Evolutionary conservation across 371 early-diverging fungal species (phyloP).

Genomic region (Mucor lusitanicus): DNA sequence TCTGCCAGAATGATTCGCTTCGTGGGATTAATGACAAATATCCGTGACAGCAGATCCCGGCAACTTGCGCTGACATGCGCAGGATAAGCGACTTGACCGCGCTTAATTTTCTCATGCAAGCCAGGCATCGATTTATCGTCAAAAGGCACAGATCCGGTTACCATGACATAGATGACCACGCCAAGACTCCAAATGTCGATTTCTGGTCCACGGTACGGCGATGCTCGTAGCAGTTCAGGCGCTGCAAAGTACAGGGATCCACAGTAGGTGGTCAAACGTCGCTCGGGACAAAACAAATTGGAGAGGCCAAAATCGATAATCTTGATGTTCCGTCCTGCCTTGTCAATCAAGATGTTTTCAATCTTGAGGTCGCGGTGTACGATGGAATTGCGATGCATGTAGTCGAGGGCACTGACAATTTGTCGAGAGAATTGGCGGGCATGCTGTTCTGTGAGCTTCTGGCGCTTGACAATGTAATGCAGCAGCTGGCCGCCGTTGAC

Average conservation of each 20-base stretch:
- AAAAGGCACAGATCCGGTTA: slow-evolving; percentile 95
- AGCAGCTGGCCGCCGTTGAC: slow-evolving; percentile 87
- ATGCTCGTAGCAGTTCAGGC: slow-evolving; percentile 89
- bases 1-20: slow-evolving; percentile 75
- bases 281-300: slow-evolving; percentile 83
- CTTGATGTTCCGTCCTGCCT: slow-evolving; percentile 81
- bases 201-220: slow-evolving; percentile 91
- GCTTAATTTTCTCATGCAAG: slow-evolving; percentile 90
- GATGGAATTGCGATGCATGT: slow-evolving; percentile 94
- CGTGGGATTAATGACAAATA: slow-evolving; percentile 71
- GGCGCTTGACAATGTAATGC: slow-evolving; percentile 86
- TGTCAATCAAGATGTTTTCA: slow-evolving; percentile 93
- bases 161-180: slow-evolving; percentile 92
- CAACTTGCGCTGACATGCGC: slow-evolving; percentile 82
- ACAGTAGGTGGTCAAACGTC: slow-evolving; percentile 86
- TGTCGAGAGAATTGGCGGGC: slow-evolving; percentile 92
- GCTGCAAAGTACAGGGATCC: slow-evolving; percentile 98
- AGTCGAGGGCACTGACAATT: slow-evolving; percentile 89
- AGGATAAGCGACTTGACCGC: slow-evolving; percentile 76
- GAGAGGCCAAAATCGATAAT: slow-evolving; percentile 96
- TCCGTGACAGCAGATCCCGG: slow-evolving; percentile 70
- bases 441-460: slow-evolving; percentile 82
- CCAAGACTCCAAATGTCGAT: slow-evolving; percentile 97
- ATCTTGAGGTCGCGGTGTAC: slow-evolving; percentile 98
- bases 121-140: slow-evolving; percentile 89